phyloP scores from a whole-genome alignment of 2,329 filamentous ascomycete genomes.

The Aspergillus sp. region DNA sequence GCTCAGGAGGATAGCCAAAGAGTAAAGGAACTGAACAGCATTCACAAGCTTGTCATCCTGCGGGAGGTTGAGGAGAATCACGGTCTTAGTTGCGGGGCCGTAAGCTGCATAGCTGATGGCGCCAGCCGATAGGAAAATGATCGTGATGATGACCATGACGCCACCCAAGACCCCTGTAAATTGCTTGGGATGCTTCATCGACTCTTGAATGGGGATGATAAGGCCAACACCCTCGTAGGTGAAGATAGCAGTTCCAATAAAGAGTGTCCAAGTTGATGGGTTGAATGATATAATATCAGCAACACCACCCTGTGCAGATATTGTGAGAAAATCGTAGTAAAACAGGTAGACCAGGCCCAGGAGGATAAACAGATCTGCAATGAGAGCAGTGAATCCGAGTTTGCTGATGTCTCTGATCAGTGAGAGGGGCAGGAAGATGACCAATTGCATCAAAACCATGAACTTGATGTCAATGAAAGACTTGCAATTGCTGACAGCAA shows the following conservation, averaged over 20 bases:
- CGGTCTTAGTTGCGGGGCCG: constrained; percentile 91
- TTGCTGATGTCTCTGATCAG: constrained; percentile 96
- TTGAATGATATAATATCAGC: constrained; percentile 92
- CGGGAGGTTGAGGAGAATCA: constrained; percentile 92
- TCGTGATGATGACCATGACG: constrained; percentile 94
- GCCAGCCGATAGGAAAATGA: constrained; percentile 87
- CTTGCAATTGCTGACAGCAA: constrained; percentile 85
- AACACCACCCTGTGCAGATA: constrained; percentile 70
- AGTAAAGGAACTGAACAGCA: constrained; percentile 93
- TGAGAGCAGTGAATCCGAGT: constrained; percentile 88
- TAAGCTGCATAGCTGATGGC: constrained; percentile 95
- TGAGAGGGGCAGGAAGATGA: constrained; percentile 92
- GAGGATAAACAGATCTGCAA: constrained; percentile 93
- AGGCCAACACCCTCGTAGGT: constrained; percentile 97
- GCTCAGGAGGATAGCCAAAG: constrained; percentile 91
- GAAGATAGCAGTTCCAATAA: constrained; percentile 98
- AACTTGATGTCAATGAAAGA: constrained; percentile 82
- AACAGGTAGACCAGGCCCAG: constrained; percentile 91
- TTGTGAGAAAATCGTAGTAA: constrained; percentile 88
- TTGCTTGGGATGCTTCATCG: constrained; percentile 86
- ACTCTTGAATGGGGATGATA: constrained; percentile 97
- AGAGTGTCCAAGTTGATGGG: constrained; percentile 86
- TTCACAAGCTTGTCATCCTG: constrained; percentile 97
- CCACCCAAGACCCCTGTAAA: constrained; percentile 84
- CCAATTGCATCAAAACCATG: constrained; percentile 91